These are phyloP conservation scores for Serendipita sp. DNA, from an alignment of 1,284 basidiomycete genomes.

Conservation along the genomic window DNA sequence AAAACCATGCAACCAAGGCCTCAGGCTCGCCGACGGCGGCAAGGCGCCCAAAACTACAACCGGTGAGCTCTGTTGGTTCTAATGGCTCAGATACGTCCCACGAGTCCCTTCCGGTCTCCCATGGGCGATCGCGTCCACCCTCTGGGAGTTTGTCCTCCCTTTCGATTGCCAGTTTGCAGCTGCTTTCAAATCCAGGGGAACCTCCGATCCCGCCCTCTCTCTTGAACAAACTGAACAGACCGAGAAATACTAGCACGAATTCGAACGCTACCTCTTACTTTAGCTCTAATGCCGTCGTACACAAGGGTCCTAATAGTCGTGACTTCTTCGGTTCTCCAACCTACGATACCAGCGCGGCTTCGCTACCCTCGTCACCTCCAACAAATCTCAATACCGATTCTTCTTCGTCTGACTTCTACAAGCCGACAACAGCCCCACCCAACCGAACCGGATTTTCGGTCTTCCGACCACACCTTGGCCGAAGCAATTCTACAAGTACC, in stretches of 20 bases:
- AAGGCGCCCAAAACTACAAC: not conserved
- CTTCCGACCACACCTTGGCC: not conserved
- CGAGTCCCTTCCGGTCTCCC: not conserved
- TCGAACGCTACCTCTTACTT: constrained; percentile 1
- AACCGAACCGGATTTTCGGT: not conserved
- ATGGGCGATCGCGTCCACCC: not conserved
- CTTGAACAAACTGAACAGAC: not conserved
- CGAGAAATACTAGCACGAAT: not conserved
- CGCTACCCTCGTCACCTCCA: not conserved
- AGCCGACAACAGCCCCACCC: not conserved
- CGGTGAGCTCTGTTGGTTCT: not conserved
- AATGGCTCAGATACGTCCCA: not conserved
- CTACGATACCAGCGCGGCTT: not conserved
- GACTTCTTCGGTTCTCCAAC: constrained; percentile 2
- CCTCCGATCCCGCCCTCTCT: not conserved
- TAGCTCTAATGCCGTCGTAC: not conserved
- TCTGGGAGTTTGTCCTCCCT: not conserved
- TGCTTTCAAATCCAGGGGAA: constrained; percentile 1
- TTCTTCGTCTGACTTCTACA: not conserved
- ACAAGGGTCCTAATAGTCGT: not conserved
- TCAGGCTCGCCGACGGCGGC: not conserved
- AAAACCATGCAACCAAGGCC: not conserved
- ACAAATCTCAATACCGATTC: not conserved
- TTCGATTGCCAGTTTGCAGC: constrained; percentile 3
- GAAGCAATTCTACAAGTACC: not conserved